phyloP scores from a whole-genome alignment of 306 rosid species.

The Vigna radiata region DNA sequence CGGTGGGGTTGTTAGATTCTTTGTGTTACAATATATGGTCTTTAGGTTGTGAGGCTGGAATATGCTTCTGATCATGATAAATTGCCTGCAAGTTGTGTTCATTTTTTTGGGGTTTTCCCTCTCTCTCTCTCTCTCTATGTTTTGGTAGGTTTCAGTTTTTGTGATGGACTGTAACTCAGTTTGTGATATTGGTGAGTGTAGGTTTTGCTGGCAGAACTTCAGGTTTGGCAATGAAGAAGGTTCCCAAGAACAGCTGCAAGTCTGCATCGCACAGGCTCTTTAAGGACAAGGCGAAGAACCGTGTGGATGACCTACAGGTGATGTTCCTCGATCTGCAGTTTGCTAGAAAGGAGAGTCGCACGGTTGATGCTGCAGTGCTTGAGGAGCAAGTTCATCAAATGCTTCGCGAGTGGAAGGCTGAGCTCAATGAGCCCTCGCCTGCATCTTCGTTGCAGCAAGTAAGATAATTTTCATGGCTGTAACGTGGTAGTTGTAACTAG shows the following conservation, averaged over 20 bases:
- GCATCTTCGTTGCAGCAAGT: constrained; percentile 98
- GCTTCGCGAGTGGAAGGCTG: constrained; percentile 99
- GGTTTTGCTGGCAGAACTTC: constrained; percentile 47
- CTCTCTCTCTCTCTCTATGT: not conserved
- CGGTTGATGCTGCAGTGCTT: constrained; percentile 72
- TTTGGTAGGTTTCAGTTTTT: constrained; percentile 25
- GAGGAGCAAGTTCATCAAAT: constrained; percentile 99
- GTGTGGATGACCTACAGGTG: constrained; percentile 92
- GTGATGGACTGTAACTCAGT: constrained; percentile 38
- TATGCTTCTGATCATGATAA: constrained; percentile 49
- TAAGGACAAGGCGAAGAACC: constrained; percentile 97
- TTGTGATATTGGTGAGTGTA: constrained; percentile 46
- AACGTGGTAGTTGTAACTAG: constrained; percentile 23
- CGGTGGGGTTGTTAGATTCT: constrained; percentile 31
- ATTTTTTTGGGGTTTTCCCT: constrained; percentile 13
- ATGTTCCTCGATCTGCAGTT: constrained; percentile 87
- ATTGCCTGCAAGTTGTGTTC: constrained; percentile 35
- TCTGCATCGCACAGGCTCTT: constrained; percentile 88
- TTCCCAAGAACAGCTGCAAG: constrained; percentile 90
- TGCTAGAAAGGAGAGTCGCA: constrained; percentile 98
- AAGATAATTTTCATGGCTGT: constrained; percentile 43
- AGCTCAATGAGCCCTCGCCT: constrained; percentile 95
- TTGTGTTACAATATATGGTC: constrained; percentile 12
- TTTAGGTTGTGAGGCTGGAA: constrained; percentile 41
- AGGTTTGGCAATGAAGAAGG: constrained; percentile 76